Evolutionary conservation across 495 filamentous ascomycete species (phyloP).

Genomic region (Penicillium chermesinum): DNA sequence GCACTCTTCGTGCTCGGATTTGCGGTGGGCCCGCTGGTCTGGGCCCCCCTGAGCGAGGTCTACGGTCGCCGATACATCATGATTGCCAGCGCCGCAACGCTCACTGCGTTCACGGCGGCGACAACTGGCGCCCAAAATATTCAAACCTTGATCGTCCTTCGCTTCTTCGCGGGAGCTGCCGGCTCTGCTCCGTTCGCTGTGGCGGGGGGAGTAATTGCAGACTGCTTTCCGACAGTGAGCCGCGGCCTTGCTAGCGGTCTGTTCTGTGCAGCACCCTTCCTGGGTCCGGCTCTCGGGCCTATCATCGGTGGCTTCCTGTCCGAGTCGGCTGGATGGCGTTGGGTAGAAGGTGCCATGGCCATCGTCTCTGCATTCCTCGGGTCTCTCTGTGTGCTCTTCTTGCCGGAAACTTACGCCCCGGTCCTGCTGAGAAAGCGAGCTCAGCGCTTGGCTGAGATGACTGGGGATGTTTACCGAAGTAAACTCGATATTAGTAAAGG

Average conservation of each 20-base stretch:
- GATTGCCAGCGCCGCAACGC: conserved; percentile 44
- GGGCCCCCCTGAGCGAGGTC: conserved; percentile 53
- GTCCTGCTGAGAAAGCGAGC: conserved; percentile 49
- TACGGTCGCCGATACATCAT: conserved; percentile 35
- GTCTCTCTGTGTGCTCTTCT: conserved; percentile 33
- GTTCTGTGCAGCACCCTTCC: conserved; percentile 53
- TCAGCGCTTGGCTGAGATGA: conserved; percentile 41
- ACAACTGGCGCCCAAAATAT: conserved; percentile 52
- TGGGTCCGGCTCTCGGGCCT: conserved; percentile 52
- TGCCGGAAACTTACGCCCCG: conserved; percentile 56
- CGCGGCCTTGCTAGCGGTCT: conserved; percentile 51
- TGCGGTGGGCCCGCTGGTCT: conserved; percentile 30
- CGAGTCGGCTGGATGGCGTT: conserved; percentile 49
- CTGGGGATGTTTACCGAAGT: conserved; percentile 46
- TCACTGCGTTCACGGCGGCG: conserved; percentile 55
- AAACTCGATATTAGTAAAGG: conserved; percentile 38
- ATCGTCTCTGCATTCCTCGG: conserved; percentile 11
- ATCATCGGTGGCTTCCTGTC: conserved; percentile 50
- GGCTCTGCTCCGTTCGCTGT: conserved; percentile 56
- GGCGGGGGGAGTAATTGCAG: conserved; percentile 54
- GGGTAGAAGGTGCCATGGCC: conserved; percentile 13
- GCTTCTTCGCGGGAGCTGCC: conserved; percentile 59
- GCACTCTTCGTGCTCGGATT: conserved; percentile 16
- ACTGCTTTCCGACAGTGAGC: conserved; percentile 50
- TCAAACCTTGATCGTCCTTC: conserved; percentile 52